phyloP scores from a whole-genome alignment of 352 stramenopile genomes.

The Albugo candida region DNA sequence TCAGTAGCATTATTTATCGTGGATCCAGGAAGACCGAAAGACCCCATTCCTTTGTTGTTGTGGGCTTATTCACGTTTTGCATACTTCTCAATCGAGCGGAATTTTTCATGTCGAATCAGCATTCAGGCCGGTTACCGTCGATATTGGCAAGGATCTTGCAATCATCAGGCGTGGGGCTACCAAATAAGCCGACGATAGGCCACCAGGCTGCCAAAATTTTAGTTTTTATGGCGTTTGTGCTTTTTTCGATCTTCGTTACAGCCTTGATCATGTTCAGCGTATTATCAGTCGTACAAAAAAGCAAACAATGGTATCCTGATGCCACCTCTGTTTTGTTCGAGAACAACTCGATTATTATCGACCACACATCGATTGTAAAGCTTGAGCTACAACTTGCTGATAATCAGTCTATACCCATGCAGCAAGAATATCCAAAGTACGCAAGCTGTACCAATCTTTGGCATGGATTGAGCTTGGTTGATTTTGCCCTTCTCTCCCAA shows the following conservation, averaged over 20 bases:
- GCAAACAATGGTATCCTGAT: slow-evolving; percentile 57
- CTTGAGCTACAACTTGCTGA: slow-evolving; percentile 51
- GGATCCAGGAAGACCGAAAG: slow-evolving; percentile 62
- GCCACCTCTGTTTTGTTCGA: slow-evolving; percentile 45
- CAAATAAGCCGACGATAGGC: slow-evolving; percentile 10
- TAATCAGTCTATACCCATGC: slow-evolving; percentile 16
- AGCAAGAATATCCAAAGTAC: slow-evolving; percentile 30
- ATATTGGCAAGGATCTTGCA: no score
- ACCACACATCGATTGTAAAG: slow-evolving; percentile 72
- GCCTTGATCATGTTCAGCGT: slow-evolving; percentile 60
- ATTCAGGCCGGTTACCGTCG: no score
- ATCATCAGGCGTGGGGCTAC: no score
- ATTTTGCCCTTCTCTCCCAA: slow-evolving; percentile 71
- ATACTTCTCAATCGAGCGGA: slow-evolving; percentile 33
- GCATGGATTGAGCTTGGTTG: slow-evolving; percentile 52
- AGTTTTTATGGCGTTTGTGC: slow-evolving; percentile 30
- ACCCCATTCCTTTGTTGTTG: slow-evolving; percentile 52
- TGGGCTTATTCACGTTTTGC: slow-evolving; percentile 63
- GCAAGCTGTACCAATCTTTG: slow-evolving; percentile 58
- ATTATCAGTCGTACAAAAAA: slow-evolving; percentile 47
- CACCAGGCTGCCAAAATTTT: slow-evolving; percentile 40
- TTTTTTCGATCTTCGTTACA: slow-evolving; percentile 47
- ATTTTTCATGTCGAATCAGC: neutral
- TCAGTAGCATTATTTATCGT: slow-evolving; percentile 29
- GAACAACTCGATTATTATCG: slow-evolving; percentile 25